Evolutionary conservation across 2,329 filamentous ascomycete species (phyloP), one percentile per base, ranked within the genome.

Genomic region (Bimuria novae-zelandiae): DNA sequence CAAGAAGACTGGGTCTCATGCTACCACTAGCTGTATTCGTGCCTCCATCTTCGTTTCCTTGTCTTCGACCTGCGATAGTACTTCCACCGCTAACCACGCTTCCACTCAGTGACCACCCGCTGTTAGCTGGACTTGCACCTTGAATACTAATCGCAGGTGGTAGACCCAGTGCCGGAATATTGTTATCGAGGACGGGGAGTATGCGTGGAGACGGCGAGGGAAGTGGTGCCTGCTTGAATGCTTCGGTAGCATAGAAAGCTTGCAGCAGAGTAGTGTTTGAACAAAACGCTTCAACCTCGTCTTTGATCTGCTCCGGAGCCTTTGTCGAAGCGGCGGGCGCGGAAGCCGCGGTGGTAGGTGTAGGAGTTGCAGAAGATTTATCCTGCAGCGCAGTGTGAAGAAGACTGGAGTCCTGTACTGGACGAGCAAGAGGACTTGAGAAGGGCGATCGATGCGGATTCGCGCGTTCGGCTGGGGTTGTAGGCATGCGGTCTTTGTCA

Each of bases 241-340:
- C 69, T 27, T 72, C 67, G n/a, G 61, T 73, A 58, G 44, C 44
- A 30, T 79, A 82, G 56, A 82, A 79, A 1, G 54, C 49, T 2
- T 72, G 67, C 12, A 82, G 67, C 1, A 69, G 66, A 8, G 63
- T 58, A 22, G 70, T 62, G 49, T 79, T 71, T 0, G 64, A 62
- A 55, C 79, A 81, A 51, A 80, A 78, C 0, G 64, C 63, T 57
- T 78, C 75, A 25, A 81, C 63, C 23, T 75, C 71, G 25, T 76
- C 73, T 53, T 77, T 75, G 47, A 81, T 72, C 35, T 72, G 68
- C 49, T 80, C 78, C 1, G 71, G 68, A 3, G 64, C 67, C 32
- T 64, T 56, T 33, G 40, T 43, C 8, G 51, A 23, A 6, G 41
- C 2, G 44, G 49, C 42, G 41, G 51, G 48, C 23, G 19, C 49